Conservation (phyloP, 352 stramenopile species). For the Phytophthora europaea region DNA sequence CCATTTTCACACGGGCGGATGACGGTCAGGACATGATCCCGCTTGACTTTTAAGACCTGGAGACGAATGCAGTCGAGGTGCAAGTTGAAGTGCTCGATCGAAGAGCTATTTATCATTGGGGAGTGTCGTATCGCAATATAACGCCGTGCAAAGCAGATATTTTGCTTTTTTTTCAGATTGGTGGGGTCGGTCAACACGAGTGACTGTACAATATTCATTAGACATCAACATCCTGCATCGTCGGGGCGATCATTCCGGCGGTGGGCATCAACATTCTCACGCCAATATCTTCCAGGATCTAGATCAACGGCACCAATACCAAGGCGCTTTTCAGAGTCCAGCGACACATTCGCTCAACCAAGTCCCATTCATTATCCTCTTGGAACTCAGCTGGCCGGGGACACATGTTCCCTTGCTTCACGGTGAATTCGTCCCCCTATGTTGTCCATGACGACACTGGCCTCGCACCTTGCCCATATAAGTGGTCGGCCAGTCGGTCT, state of each 20-base stretch:
- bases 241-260: background rate
- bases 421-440: too few species aligned
- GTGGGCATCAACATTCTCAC: background rate
- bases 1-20: conserved; percentile 43
- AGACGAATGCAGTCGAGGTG: conserved; percentile 18
- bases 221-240: background rate
- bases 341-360: background rate
- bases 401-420: background rate
- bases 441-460: background rate
- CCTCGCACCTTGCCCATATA: background rate
- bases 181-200: background rate
- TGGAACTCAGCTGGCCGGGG: background rate
- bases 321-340: background rate
- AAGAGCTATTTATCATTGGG: conserved; percentile 51
- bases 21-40: conserved; percentile 55
- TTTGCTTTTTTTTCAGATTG: background rate
- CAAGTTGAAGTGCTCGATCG: conserved; percentile 43
- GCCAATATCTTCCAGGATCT: background rate
- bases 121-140: conserved; percentile 38
- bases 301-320: background rate
- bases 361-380: background rate
- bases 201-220: too few species aligned
- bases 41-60: conserved; percentile 39
- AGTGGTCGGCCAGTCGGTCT: background rate
- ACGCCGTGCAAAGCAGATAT: conserved; percentile 8